Evolutionary conservation across 768 basidiomycete genomes (phyloP).

Genomic region (Rubroboletus satanas): DNA sequence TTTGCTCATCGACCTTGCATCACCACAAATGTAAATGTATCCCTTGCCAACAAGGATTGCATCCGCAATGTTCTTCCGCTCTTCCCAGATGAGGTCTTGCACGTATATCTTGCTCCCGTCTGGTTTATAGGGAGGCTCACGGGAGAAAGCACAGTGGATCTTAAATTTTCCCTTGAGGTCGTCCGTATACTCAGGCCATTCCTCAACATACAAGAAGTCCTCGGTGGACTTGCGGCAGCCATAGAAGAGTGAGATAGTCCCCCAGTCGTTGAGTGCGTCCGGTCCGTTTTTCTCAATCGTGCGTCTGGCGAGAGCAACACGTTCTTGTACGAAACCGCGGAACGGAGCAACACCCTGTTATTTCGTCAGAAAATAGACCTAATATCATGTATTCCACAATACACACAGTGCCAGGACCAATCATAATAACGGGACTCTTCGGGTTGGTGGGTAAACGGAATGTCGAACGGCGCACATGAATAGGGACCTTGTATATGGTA

Average conservation of each 20-base stretch:
- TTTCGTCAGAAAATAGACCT: conserved; percentile 4
- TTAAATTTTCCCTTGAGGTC: conserved; percentile 91
- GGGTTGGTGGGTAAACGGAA: conserved; percentile 97
- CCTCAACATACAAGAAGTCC: conserved; percentile 93
- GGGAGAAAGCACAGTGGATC: conserved; percentile 87
- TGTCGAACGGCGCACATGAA: conserved; percentile 94
- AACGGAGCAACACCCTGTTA: conserved; percentile 95
- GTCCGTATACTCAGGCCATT: conserved; percentile 85
- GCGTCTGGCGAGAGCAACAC: conserved; percentile 91
- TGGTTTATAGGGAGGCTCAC: conserved; percentile 78
- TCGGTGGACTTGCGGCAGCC: conserved; percentile 87
- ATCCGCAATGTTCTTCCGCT: conserved; percentile 76
- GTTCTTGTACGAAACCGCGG: conserved; percentile 98
- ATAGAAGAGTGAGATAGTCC: conserved; percentile 90
- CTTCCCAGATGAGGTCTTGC: conserved; percentile 94
- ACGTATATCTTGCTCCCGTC: conserved; percentile 97
- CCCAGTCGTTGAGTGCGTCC: conserved; percentile 94
- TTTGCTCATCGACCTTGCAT: conserved; percentile 95
- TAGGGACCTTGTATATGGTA: conserved; percentile 74
- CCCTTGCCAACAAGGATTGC: conserved; percentile 92
- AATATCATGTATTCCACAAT: background rate
- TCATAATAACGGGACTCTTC: conserved; percentile 98
- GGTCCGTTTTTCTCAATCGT: conserved; percentile 94
- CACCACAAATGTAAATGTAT: conserved; percentile 96
- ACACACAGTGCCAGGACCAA: conserved; percentile 96